Percentiles rank a stretch among this genome's conserved stretches.
Conservation (phyloP, 2,329 filamentous ascomycete species). For the Cercospora citrullina region DNA sequence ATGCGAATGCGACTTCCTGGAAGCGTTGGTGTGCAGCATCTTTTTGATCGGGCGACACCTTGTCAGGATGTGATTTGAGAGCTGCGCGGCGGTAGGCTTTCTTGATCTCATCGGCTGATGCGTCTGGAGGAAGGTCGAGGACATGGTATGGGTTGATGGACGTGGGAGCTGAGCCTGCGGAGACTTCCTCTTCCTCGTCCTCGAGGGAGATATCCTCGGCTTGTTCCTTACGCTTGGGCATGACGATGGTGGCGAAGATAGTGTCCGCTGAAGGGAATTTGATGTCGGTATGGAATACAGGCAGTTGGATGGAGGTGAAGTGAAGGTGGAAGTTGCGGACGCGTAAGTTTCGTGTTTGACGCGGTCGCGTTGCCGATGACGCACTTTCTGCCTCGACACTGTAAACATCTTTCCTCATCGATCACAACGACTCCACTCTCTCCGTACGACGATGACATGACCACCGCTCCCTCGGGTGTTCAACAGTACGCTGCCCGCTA, state of each 20-base stretch:
- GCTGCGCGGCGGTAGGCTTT: constrained; percentile 89
- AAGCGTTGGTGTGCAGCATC: constrained; percentile 76
- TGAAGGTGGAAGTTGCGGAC: background rate
- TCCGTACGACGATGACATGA: constrained; percentile 40
- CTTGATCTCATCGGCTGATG: constrained; percentile 79
- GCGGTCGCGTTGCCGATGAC: constrained; percentile 10
- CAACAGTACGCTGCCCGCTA: constrained; percentile 59
- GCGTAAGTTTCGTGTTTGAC: constrained; percentile 9
- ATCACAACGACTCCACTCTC: constrained; percentile 6
- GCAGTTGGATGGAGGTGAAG: background rate
- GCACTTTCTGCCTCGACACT: constrained; percentile 9
- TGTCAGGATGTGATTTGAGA: constrained; percentile 75
- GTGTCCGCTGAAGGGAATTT: background rate
- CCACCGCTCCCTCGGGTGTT: constrained; percentile 23
- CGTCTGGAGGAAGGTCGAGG: constrained; percentile 65
- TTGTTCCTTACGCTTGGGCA: constrained; percentile 23
- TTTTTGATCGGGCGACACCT: constrained; percentile 58
- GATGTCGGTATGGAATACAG: background rate
- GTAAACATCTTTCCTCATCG: constrained; percentile 14
- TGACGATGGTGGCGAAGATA: constrained; percentile 14
- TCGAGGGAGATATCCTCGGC: constrained; percentile 12
- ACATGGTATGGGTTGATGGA: constrained; percentile 76
- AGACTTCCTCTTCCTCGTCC: constrained; percentile 48
- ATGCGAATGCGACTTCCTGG: constrained; percentile 89
- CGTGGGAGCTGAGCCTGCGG: constrained; percentile 63